Conservation (phyloP, 805 yeast species). For the Aciculoconidium aculeatum region DNA sequence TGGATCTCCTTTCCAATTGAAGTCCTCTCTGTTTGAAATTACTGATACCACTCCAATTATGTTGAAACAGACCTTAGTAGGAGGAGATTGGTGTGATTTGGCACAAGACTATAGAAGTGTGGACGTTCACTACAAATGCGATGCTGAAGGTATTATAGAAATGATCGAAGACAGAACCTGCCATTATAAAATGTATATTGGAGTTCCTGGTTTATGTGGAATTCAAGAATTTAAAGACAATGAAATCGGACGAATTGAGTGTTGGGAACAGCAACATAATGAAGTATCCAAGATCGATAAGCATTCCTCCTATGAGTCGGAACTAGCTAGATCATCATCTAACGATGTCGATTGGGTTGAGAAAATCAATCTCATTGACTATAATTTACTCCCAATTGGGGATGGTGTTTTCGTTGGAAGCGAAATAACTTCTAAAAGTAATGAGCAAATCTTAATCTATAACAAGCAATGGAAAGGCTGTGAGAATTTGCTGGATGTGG, state of each 20-base stretch:
- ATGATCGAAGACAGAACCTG: slow-evolving; percentile 53
- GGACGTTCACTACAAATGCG: slow-evolving; percentile 56
- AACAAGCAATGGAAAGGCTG: no score
- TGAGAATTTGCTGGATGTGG: no score
- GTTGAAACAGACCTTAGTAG: slow-evolving; percentile 29
- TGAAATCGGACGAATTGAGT: slow-evolving; percentile 16
- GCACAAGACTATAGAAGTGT: slow-evolving; percentile 47
- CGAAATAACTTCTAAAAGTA: no score
- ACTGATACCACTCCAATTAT: no score
- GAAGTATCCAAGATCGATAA: slow-evolving; percentile 4
- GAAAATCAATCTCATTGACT: slow-evolving; percentile 24
- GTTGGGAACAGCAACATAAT: slow-evolving; percentile 25
- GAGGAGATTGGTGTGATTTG: slow-evolving; percentile 57
- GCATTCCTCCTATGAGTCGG: not conserved
- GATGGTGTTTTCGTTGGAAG: slow-evolving; percentile 29
- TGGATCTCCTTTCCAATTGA: not conserved
- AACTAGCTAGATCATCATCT: slow-evolving; percentile 14
- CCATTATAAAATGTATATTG: slow-evolving; percentile 46
- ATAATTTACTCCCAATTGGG: slow-evolving; percentile 21
- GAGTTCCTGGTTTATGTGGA: slow-evolving; percentile 46
- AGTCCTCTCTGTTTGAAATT: slow-evolving; percentile 1
- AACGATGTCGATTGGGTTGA: no score
- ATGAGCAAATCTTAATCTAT: no score
- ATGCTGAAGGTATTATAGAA: slow-evolving; percentile 26
- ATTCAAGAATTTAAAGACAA: slow-evolving; percentile 27